Evolutionary conservation across 352 stramenopile genomes (phyloP).

Genomic region (Globisporangium lucens): DNA sequence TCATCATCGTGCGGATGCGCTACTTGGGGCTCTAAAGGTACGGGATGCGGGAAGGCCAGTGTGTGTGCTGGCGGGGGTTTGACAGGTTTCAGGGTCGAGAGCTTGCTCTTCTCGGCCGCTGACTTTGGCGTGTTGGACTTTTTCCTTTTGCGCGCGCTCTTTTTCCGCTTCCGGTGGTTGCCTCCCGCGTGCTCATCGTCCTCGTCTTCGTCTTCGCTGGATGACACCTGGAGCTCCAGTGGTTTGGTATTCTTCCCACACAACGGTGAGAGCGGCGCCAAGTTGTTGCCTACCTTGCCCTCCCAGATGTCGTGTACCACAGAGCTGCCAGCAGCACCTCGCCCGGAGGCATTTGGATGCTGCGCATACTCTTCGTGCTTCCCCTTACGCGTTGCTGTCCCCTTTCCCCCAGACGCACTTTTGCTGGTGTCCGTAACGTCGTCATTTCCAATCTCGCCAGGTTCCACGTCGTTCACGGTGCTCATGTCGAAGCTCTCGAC

Average conservation of each 20-base stretch:
- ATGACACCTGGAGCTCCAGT: slow-evolving; percentile 15
- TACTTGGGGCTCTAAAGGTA: neutral
- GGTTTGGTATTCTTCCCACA: neutral
- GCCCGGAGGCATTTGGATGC: neutral
- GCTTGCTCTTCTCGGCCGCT: neutral
- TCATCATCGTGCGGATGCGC: neutral
- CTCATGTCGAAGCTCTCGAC: slow-evolving; percentile 27
- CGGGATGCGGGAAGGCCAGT: neutral
- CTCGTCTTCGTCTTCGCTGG: slow-evolving; percentile 18
- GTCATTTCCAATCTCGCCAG: neutral
- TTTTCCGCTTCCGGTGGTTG: neutral
- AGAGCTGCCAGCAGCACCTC: neutral
- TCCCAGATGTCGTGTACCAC: slow-evolving; percentile 12
- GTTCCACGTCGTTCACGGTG: slow-evolving; percentile 38
- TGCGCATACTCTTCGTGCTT: neutral
- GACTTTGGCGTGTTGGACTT: slow-evolving; percentile 1
- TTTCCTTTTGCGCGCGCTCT: slow-evolving; percentile 13
- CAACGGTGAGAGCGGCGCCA: slow-evolving; percentile 7
- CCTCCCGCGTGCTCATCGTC: neutral
- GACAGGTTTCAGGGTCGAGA: slow-evolving; percentile 2
- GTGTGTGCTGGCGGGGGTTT: slow-evolving; percentile 10
- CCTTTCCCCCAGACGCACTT: slow-evolving; percentile 8
- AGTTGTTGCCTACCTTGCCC: slow-evolving; percentile 11
- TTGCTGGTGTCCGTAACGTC: neutral
- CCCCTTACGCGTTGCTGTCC: neutral